Percentiles rank a stretch among this genome's conserved stretches.
These are phyloP conservation scores for Trametes elegans DNA, from an alignment of 768 basidiomycete species.

Conservation along the genomic window DNA sequence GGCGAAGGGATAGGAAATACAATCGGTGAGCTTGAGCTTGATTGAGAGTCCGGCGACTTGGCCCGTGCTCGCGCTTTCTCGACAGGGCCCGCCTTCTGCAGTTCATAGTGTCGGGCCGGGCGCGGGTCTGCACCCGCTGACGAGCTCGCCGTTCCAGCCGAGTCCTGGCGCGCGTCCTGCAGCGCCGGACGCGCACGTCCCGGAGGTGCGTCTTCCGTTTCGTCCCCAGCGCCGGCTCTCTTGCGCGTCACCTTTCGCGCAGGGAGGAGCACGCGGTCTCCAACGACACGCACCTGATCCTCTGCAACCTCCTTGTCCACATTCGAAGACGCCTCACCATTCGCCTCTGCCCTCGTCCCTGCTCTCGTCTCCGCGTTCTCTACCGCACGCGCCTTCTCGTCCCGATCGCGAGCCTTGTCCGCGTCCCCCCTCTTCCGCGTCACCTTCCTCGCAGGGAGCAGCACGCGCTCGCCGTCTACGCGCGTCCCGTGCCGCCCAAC, in stretches of 20 bases:
- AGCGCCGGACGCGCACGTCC: not conserved
- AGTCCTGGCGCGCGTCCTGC: not conserved
- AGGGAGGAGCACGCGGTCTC: constrained; percentile 10
- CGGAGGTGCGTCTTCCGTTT: not conserved
- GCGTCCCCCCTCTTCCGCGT: constrained; percentile 1
- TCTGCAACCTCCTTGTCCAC: not conserved
- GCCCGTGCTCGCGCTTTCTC: not conserved
- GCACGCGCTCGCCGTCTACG: constrained; percentile 11
- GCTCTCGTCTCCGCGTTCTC: not conserved
- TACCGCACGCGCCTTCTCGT: not conserved
- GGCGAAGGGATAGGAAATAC: not conserved
- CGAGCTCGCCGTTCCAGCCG: not conserved
- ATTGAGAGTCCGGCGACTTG: not conserved
- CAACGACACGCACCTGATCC: not conserved
- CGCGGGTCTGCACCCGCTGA: not conserved
- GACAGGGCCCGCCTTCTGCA: not conserved
- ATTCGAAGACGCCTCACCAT: not conserved
- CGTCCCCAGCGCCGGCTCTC: not conserved
- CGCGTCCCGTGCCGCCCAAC: constrained; percentile 7
- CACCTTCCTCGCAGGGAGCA: constrained; percentile 16
- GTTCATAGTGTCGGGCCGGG: not conserved
- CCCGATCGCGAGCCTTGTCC: not conserved
- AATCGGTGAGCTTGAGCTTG: constrained; percentile 1
- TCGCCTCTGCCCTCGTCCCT: not conserved
- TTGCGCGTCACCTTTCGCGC: constrained; percentile 10